Evolutionary conservation across 768 basidiomycete genomes (phyloP), one percentile per base, ranked within the genome.

Genomic region (Termitomyces heimii): DNA sequence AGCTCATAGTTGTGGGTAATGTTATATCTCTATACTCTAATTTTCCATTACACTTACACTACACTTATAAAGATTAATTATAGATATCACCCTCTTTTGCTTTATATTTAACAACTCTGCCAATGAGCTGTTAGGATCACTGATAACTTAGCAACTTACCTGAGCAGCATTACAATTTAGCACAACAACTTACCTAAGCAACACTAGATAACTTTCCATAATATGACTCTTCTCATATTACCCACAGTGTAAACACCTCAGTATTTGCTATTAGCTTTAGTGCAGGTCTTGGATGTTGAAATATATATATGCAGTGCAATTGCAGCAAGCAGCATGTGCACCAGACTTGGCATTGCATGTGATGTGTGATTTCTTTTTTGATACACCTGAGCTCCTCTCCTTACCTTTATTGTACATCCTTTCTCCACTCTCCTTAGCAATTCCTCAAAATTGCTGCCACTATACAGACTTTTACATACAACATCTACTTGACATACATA

Each of bases 321-420:
- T 26, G 83, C 84, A 0, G 70, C 83, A 0, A 83, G 82, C 26
- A 81, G 80, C 35, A 70, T 85, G 18, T 73, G 82, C 8, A 82
- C 86, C 0, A 86, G 84, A 0, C 74, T 89, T n/a, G 88, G 88
- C 2, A 79, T 88, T 50, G 70, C 81, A 6, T 77, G 78, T 54
- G 82, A 82, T 48, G 78, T 81, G 0, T 89, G 85, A 84, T 84
- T 88, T 67, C 67, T 88, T 24, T 68, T 90, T 4, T 71, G 75
- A 2, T 91, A 89, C 66, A 77, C 73, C 60, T 82, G 82, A 68
- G 76, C 73, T 4, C 77, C 80, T 53, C 60, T 78, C 0, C 62
- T 68, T 0, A 83, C 79, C 14, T 86, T 87, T 61, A 75, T 79
- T 57, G 86, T 85, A 56, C 31, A 29, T 37, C 28, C 44, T 4